These are phyloP conservation scores for Kwoniella newhampshirensis DNA, from an alignment of 768 basidiomycete genomes.

Conservation along the genomic window DNA sequence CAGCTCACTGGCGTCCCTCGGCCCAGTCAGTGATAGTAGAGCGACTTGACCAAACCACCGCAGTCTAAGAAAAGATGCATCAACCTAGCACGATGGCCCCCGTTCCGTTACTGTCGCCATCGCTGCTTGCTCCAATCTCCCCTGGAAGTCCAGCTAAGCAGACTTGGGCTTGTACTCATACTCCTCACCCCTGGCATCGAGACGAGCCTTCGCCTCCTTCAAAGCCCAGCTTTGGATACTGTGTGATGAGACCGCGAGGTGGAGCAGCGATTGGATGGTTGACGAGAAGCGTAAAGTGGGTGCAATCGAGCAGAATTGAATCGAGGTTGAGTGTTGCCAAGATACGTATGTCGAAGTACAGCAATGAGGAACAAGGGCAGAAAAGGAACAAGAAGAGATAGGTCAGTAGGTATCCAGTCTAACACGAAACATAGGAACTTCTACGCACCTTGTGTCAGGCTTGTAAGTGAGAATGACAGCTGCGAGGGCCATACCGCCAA, in stretches of 20 bases:
- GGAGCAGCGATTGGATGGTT: no score
- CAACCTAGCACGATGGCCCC: not conserved
- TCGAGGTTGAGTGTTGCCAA: no score
- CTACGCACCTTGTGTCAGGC: conserved; percentile 81
- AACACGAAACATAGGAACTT: not conserved
- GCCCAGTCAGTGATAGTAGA: no score
- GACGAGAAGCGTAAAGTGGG: not conserved
- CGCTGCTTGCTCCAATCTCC: not conserved
- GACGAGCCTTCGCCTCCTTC: conserved; percentile 79
- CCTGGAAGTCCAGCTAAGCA: conserved; percentile 7
- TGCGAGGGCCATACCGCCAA: conserved; percentile 76
- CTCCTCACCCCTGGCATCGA: conserved; percentile 90
- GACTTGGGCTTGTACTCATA: conserved; percentile 69
- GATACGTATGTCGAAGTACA: no score
- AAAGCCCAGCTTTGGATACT: conserved; percentile 93
- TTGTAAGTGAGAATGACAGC: conserved; percentile 81
- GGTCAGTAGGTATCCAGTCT: not conserved
- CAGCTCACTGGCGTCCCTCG: no score
- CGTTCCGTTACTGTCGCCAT: no score
- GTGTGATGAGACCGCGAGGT: no score
- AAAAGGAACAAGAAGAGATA: no score
- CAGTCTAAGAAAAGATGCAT: conserved; percentile 4
- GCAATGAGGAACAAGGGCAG: no score
- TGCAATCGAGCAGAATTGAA: no score
- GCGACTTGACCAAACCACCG: no score